These are phyloP conservation scores for Calonectria multiphialidica DNA, from an alignment of 2,329 filamentous ascomycete genomes.

Conservation along the genomic window DNA sequence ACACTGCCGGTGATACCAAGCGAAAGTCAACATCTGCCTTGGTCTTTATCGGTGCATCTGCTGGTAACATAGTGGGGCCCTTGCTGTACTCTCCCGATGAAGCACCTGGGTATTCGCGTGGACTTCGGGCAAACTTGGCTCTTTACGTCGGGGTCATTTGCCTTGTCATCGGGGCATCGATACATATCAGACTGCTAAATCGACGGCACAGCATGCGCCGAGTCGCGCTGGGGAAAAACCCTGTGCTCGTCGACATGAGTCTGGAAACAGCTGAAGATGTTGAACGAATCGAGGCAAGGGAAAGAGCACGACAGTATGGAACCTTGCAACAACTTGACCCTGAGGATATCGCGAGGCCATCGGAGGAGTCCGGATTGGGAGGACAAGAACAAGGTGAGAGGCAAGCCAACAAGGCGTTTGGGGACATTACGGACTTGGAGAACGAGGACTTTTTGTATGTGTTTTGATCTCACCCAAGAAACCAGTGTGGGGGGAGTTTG, in stretches of 20 bases:
- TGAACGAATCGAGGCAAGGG: slow-evolving; percentile 49
- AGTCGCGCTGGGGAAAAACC: slow-evolving; percentile 70
- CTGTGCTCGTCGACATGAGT: slow-evolving; percentile 68
- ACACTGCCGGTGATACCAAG: slow-evolving; percentile 78
- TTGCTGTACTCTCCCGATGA: slow-evolving; percentile 70
- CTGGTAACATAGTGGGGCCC: slow-evolving; percentile 76
- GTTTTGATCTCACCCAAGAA: slow-evolving; percentile 44
- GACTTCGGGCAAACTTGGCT: slow-evolving; percentile 69
- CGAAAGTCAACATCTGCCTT: slow-evolving; percentile 74
- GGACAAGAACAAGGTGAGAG: slow-evolving; percentile 12
- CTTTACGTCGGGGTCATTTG: slow-evolving; percentile 72
- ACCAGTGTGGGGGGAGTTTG: not conserved
- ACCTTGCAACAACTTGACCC: slow-evolving; percentile 8
- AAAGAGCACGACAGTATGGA: slow-evolving; percentile 33
- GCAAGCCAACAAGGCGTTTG: slow-evolving; percentile 45
- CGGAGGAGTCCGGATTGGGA: slow-evolving; percentile 28
- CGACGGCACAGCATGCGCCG: slow-evolving; percentile 65
- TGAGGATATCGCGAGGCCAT: slow-evolving; percentile 17
- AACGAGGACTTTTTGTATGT: slow-evolving; percentile 76
- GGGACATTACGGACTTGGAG: slow-evolving; percentile 69
- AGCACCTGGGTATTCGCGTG: slow-evolving; percentile 57
- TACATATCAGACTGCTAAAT: slow-evolving; percentile 67
- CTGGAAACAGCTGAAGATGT: slow-evolving; percentile 63
- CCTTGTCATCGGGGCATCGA: slow-evolving; percentile 56
- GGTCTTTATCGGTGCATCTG: slow-evolving; percentile 74